Percentiles rank a stretch among this genome's conserved stretches.
Conservation (phyloP, 345 rosid genomes). For the Salix arbutifolia region DNA sequence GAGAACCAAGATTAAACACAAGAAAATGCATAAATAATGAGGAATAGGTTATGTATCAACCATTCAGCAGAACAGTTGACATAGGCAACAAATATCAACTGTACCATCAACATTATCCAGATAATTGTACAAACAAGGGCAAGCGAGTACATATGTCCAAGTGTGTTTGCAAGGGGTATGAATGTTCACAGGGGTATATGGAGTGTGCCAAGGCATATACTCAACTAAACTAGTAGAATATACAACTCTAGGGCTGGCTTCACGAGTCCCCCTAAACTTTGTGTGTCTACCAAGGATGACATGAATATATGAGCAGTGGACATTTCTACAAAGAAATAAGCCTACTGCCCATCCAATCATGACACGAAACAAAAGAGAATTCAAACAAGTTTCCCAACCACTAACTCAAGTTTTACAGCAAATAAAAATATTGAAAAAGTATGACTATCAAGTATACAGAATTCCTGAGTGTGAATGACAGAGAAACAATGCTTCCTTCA, state of each 20-base stretch:
- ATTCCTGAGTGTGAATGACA: background rate
- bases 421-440: background rate
- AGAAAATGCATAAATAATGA: slow-evolving; percentile 1
- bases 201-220: background rate
- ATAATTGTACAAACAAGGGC: background rate
- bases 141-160: background rate
- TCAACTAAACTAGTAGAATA: background rate
- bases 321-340: background rate
- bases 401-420: background rate
- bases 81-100: background rate
- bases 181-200: too few relatives aligned
- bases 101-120: background rate
- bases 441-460: background rate
- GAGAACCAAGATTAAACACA: background rate
- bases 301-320: background rate
- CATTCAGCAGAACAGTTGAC: background rate
- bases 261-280: background rate
- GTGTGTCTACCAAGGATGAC: background rate
- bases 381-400: background rate
- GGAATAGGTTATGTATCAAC: background rate
- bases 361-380: background rate
- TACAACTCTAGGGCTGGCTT: background rate
- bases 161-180: too few relatives aligned
- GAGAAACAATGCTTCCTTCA: background rate
- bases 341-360: background rate